phyloP scores from a whole-genome alignment of 2,329 filamentous ascomycete genomes.

The Corniculantispora saksenae region DNA sequence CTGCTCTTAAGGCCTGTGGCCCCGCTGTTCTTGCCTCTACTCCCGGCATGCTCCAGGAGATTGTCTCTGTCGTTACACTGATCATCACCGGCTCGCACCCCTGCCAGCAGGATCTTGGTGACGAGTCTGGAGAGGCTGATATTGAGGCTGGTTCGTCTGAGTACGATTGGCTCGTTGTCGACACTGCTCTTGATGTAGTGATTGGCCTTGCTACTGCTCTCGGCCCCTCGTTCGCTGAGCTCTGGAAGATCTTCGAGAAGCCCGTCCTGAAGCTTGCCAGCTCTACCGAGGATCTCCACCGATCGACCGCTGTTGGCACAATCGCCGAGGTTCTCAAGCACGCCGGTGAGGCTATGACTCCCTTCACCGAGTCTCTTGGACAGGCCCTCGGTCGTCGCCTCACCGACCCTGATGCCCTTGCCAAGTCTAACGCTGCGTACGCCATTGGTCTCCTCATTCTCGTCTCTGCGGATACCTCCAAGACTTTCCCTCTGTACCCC shows the following conservation, averaged over 20 bases:
- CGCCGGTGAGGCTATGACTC: conserved; percentile 79
- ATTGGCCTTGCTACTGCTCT: conserved; percentile 82
- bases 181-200: conserved; percentile 89
- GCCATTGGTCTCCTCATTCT: conserved; percentile 82
- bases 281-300: conserved; percentile 83
- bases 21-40: conserved; percentile 78
- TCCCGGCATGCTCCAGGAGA: conserved; percentile 68
- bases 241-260: conserved; percentile 97
- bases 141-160: conserved; percentile 79
- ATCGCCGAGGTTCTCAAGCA: conserved; percentile 88
- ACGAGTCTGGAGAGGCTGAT: conserved; percentile 75
- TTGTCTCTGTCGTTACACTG: conserved; percentile 72
- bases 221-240: conserved; percentile 76
- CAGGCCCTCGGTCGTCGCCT: conserved; percentile 84
- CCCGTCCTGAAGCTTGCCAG: conserved; percentile 84
- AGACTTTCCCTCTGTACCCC: conserved; percentile 74
- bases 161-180: conserved; percentile 95
- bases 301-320: conserved; percentile 85
- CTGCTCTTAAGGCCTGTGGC: conserved; percentile 86
- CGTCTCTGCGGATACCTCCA: conserved; percentile 70
- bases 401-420: conserved; percentile 84
- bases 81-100: conserved; percentile 89
- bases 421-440: conserved; percentile 94
- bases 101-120: conserved; percentile 87
- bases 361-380: conserved; percentile 74